Conservation (phyloP, 257 asterid genomes). For the Nicotiana otophora region DNA sequence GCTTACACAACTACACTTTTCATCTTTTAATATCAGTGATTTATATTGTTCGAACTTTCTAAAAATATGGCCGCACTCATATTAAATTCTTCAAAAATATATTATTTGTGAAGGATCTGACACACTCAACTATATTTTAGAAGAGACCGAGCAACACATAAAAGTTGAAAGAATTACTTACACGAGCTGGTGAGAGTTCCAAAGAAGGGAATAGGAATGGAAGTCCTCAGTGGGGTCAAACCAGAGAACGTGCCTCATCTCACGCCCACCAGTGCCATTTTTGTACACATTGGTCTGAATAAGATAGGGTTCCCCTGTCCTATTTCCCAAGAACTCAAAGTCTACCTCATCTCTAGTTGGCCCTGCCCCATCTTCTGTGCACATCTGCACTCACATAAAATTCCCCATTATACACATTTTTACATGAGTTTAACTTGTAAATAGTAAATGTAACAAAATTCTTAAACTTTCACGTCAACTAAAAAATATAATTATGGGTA, state of each 20-base stretch:
- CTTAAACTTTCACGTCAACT: not conserved
- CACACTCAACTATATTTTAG: no score
- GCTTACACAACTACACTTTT: no score
- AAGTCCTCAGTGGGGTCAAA: conserved; percentile 85
- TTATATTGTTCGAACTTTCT: no score
- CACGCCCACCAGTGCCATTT: conserved; percentile 85
- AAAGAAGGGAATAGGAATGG: conserved; percentile 70
- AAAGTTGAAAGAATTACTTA: conserved; percentile 23
- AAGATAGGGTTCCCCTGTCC: conserved; percentile 78
- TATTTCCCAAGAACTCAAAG: conserved; percentile 87
- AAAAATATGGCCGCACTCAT: no score
- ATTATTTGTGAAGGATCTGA: rapidly evolving
- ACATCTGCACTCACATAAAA: conserved; percentile 45
- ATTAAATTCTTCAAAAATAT: no score
- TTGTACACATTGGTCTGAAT: conserved; percentile 84
- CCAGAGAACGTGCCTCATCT: conserved; percentile 84
- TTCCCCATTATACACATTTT: not conserved
- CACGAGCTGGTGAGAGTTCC: conserved; percentile 79
- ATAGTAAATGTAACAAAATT: no score
- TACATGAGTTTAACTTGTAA: not conserved
- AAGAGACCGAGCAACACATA: no score
- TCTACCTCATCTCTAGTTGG: conserved; percentile 85
- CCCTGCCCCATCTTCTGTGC: conserved; percentile 67
- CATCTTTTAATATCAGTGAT: no score
- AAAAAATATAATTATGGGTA: not conserved